Evolutionary conservation across 352 stramenopile species (phyloP).

Genomic region (Globisporangium takayamanum): DNA sequence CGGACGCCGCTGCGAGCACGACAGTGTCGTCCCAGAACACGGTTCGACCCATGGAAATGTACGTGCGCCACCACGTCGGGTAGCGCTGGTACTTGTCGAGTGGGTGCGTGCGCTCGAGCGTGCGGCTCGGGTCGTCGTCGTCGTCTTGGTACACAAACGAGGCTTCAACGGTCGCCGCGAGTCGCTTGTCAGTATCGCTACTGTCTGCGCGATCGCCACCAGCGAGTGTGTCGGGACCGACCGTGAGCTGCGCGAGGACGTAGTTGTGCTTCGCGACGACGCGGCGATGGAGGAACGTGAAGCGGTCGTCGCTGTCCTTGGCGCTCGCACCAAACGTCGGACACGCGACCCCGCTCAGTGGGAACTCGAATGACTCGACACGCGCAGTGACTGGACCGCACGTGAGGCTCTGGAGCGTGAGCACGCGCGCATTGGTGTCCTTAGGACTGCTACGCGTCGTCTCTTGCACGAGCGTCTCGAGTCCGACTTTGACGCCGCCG

Average conservation of each 20-base stretch:
- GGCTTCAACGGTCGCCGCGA: slow-evolving; percentile 29
- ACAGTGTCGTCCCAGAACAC: slow-evolving; percentile 77
- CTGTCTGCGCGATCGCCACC: neutral
- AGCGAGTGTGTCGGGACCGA: slow-evolving; percentile 17
- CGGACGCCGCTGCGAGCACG: slow-evolving; percentile 39
- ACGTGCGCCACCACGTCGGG: slow-evolving; percentile 49
- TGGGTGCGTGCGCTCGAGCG: slow-evolving; percentile 23
- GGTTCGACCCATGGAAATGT: slow-evolving; percentile 46
- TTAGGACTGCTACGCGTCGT: neutral
- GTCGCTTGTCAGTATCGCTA: slow-evolving; percentile 9
- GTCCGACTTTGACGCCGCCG: slow-evolving; percentile 47
- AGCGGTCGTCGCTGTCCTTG: slow-evolving; percentile 34
- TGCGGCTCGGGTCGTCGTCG: neutral
- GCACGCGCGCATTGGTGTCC: slow-evolving; percentile 15
- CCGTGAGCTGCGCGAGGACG: slow-evolving; percentile 27
- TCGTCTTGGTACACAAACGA: slow-evolving; percentile 41
- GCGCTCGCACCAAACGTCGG: slow-evolving; percentile 29
- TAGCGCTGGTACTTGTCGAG: slow-evolving; percentile 33
- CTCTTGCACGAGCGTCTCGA: slow-evolving; percentile 63
- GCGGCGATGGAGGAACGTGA: slow-evolving; percentile 44
- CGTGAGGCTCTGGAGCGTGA: slow-evolving; percentile 54
- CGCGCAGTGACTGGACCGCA: slow-evolving; percentile 50
- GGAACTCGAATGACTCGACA: slow-evolving; percentile 46
- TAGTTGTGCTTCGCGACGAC: slow-evolving; percentile 57
- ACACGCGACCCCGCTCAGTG: slow-evolving; percentile 40